Evolutionary conservation across 352 stramenopile genomes (phyloP), one percentile per base, ranked within the genome.

Genomic region (Globisporangium camurandrum): DNA sequence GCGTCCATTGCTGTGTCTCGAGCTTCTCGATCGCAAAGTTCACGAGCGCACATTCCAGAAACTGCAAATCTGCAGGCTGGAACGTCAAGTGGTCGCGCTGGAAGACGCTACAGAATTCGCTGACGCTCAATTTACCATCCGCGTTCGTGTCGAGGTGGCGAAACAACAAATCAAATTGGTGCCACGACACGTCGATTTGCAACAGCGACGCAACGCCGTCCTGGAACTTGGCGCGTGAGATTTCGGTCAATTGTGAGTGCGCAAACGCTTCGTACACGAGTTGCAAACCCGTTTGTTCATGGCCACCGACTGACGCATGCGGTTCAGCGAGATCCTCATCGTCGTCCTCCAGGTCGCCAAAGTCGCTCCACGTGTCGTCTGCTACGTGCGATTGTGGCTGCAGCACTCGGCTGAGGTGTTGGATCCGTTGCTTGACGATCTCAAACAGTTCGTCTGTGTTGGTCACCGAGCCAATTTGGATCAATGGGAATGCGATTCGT

Each of bases 371-470:
- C 3, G 64, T 64, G n/a, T 78, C 67, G 27, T 61, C 40, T 1
- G 50, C 14, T 17, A 66, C 39, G 2, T 57, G 52, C 3, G 64
- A 54, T 8, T 62, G 42, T 1, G 60, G 62, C 12, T 66, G 27
- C 17, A 66, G 37, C 19, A 64, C 43, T n/a, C 56, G 33, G n/a
- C 56, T 61, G 22, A 72, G 46, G 19, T 72, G 58, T 22, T 67
- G 56, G 30, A 75, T 59, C 1, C 67, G 61, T 37, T 77, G 65
- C 24, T 71, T 71, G 17, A 75, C 57, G 28, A 81, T 68, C 44
- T 81, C 67, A 44, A 81, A 65, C 19, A 75, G 49, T 41, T 81
- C 69, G 44, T 81, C 64, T 0, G 69, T 75, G 51, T 69, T 81
- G 17, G 67, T 68, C n/a, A 69, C 46, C 1, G 56, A 68, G 20